Base-by-base conservation (phyloP, 495 filamentous ascomycete genomes). In the Cercophora newfieldiana region DNA sequence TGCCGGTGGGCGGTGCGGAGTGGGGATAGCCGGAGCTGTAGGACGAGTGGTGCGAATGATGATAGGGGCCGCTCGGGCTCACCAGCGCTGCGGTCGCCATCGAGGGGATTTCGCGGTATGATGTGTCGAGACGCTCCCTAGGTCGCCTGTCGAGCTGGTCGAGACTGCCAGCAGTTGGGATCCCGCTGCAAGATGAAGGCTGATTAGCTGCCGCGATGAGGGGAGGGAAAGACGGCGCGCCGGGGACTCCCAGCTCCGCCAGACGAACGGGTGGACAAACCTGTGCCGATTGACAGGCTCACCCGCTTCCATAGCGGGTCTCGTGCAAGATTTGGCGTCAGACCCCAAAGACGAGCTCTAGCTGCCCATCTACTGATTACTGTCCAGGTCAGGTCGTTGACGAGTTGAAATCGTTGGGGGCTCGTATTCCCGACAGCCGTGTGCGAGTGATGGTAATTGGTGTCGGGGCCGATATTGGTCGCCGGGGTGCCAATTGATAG, bases 251-350 rank as follows among this genome's bases (percentile, higher is more conserved):
- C 12, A 26, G 31, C 33, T 47, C 33, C 21, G 14, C 26, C 8
- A 47, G 51, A 66, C n/a, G 3, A 29, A 48, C 53, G 22, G 19
- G 24, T 19, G 55, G 66, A 63, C 57, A 21, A 31, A 84, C 81
- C 81, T 84, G 80, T 81, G 77, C 74, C 80, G 80, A 74, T 73
- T 71, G 67, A 77, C 75, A 75, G 74, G 74, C 68, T 80, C 80
- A 69, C 79, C 81, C 79, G 74, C 76, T 80, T 83, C 81, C 81
- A 84, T 84, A 79, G 76, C 81, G 80, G 75, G 78, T 66, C 72
- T 71, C 44, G 14, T 63, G 55, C 12, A 51, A 64, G 16, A 48
- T n/a, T 14, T 53, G 65, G 62, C 44, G 53, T 64, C 59, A 56
- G 29, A 31, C 49, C 69, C 48, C 50, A 21, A 58, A 67, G 65